These are phyloP conservation scores for Mucor circinelloides DNA, from an alignment of 371 early-diverging fungal genomes.

Conservation along the genomic window DNA sequence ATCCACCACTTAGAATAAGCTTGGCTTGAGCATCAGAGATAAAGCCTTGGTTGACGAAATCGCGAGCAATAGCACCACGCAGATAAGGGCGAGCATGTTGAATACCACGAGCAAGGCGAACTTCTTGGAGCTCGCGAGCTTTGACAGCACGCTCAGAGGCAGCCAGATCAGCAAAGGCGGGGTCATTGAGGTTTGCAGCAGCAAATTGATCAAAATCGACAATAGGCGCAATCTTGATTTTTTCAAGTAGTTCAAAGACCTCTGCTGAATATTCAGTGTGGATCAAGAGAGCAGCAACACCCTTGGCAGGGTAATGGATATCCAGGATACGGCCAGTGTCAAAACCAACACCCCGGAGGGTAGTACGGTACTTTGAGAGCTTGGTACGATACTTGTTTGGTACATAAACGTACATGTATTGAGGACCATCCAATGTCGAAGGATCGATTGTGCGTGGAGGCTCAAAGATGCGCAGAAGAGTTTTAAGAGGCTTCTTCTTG, in stretches of 20 bases:
- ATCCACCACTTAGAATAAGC: too few species aligned
- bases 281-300: constrained; percentile 1
- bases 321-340: neutral
- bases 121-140: neutral
- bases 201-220: neutral
- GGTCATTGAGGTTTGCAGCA: neutral
- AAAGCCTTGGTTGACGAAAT: neutral
- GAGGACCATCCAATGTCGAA: too few species aligned
- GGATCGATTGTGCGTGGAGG: too few species aligned
- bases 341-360: neutral
- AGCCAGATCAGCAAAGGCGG: neutral
- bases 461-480: too few species aligned
- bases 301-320: constrained; percentile 3
- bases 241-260: neutral
- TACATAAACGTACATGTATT: neutral
- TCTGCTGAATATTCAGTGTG: neutral
- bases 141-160: neutral
- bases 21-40: neutral
- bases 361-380: neutral
- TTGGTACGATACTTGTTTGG: neutral
- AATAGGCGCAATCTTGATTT: neutral
- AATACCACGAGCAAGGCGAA: neutral
- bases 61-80: neutral
- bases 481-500: too few species aligned
- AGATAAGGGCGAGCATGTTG: neutral